A percentile compares a stretch with the other conserved stretches of the same genome.
Evolutionary conservation across 306 rosid species (phyloP).

Genomic region (Gastrolobium bilobum): DNA sequence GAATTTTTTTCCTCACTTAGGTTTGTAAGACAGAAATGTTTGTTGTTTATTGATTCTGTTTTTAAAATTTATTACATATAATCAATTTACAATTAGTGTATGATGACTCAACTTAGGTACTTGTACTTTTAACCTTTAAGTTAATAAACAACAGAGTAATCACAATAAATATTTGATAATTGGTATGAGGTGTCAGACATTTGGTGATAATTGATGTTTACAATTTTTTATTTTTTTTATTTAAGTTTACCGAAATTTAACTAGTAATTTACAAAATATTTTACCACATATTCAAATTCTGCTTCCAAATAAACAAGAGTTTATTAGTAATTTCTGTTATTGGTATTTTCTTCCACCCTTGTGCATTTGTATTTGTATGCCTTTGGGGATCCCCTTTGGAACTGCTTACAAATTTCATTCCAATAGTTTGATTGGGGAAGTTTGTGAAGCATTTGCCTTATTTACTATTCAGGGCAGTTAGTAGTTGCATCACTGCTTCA

Average conservation of each 20-base stretch:
- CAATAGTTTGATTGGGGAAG: slow-evolving; percentile 41
- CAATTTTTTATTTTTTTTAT: too few relatives aligned
- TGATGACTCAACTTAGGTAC: too few relatives aligned
- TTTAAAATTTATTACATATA: not conserved
- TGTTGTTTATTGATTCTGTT: not conserved
- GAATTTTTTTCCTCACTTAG: too few relatives aligned
- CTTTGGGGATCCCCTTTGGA: slow-evolving; percentile 17
- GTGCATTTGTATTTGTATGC: slow-evolving; percentile 4
- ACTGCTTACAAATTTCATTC: slow-evolving; percentile 16
- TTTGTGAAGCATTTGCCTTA: slow-evolving; percentile 40
- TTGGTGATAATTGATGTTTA: too few relatives aligned
- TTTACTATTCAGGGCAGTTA: slow-evolving; percentile 80
- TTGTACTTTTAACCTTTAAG: too few relatives aligned
- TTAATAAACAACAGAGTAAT: too few relatives aligned
- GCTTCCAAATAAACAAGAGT: not conserved
- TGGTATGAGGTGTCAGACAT: not conserved
- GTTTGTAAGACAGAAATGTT: not conserved
- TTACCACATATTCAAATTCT: not conserved
- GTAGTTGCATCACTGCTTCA: slow-evolving; percentile 85
- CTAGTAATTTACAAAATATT: not conserved
- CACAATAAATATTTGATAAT: not conserved
- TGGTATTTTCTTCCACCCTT: not conserved
- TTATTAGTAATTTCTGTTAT: not conserved
- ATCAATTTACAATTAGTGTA: too few relatives aligned
- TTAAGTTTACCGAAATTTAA: too few relatives aligned